Conservation (phyloP, 176 grass and related monocot species). For the Bonia amplexicaulis region DNA sequence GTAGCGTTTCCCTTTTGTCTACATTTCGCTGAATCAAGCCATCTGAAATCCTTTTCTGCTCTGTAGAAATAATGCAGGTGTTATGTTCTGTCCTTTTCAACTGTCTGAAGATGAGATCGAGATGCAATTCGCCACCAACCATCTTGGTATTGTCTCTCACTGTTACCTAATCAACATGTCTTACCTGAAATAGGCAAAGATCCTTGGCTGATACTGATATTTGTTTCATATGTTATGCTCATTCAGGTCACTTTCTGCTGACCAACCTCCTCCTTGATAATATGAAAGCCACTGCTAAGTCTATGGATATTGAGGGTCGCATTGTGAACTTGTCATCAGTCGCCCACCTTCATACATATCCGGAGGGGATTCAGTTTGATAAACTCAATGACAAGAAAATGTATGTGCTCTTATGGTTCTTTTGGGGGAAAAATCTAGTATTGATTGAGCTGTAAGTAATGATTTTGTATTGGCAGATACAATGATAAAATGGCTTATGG, state of each 20-base stretch:
- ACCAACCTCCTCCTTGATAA: slow-evolving; percentile 89
- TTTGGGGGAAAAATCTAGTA: background rate
- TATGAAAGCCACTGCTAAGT: slow-evolving; percentile 72
- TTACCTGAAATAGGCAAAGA: background rate
- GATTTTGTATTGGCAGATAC: slow-evolving; percentile 56
- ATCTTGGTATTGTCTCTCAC: slow-evolving; percentile 57
- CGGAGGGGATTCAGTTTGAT: slow-evolving; percentile 66
- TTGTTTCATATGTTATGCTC: slow-evolving; percentile 1
- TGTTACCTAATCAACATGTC: background rate
- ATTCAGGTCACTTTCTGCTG: slow-evolving; percentile 88
- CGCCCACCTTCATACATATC: slow-evolving; percentile 77
- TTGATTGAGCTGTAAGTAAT: slow-evolving; percentile 22
- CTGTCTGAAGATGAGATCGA: slow-evolving; percentile 88
- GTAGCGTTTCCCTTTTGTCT: background rate
- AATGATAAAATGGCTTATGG: slow-evolving; percentile 84
- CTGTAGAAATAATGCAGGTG: slow-evolving; percentile 90
- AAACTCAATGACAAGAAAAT: slow-evolving; percentile 53
- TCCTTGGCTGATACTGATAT: background rate
- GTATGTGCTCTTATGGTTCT: slow-evolving; percentile 45
- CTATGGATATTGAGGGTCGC: slow-evolving; percentile 67
- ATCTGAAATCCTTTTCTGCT: slow-evolving; percentile 18
- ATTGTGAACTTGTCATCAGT: slow-evolving; percentile 91
- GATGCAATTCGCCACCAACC: slow-evolving; percentile 91
- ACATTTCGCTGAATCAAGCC: background rate
- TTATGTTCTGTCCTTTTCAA: slow-evolving; percentile 92